These are phyloP conservation scores for Sicyos baderoa DNA, from an alignment of 306 rosid genomes.

Conservation along the genomic window DNA sequence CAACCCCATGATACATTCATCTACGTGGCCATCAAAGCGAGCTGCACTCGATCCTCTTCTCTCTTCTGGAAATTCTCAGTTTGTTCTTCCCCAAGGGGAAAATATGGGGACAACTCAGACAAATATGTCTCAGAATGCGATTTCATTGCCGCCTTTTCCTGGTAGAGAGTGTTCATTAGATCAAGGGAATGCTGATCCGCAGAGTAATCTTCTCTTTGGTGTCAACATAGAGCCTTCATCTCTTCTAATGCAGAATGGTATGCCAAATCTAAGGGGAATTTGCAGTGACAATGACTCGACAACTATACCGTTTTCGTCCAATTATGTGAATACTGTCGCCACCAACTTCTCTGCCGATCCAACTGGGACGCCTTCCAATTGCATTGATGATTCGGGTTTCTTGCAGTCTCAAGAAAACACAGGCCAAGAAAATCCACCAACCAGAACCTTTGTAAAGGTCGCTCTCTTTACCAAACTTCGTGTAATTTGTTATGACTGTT, in stretches of 20 bases:
- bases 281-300: slow-evolving; percentile 42
- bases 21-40: slow-evolving; percentile 73
- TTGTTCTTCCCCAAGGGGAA: slow-evolving; percentile 55
- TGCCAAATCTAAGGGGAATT: slow-evolving; percentile 61
- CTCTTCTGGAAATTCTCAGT: slow-evolving; percentile 65
- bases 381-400: slow-evolving; percentile 62
- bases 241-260: slow-evolving; percentile 71
- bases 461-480: slow-evolving; percentile 18
- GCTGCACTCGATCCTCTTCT: slow-evolving; percentile 71
- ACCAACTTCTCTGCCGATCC: slow-evolving; percentile 50
- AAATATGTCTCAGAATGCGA: slow-evolving; percentile 40
- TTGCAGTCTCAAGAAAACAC: slow-evolving; percentile 51
- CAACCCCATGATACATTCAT: slow-evolving; percentile 49
- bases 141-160: slow-evolving; percentile 90
- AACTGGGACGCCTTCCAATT: slow-evolving; percentile 46
- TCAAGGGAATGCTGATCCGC: slow-evolving; percentile 75
- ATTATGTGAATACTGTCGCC: slow-evolving; percentile 53
- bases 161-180: slow-evolving; percentile 82
- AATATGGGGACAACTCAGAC: slow-evolving; percentile 56
- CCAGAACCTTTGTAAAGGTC: slow-evolving; percentile 86
- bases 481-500: neutral
- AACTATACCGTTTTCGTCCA: slow-evolving; percentile 53
- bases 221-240: slow-evolving; percentile 81
- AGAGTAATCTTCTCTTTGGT: slow-evolving; percentile 79
- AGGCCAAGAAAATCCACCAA: slow-evolving; percentile 53